Conservation (phyloP, 2,329 filamentous ascomycete species). For the Colletotrichum sp. region DNA sequence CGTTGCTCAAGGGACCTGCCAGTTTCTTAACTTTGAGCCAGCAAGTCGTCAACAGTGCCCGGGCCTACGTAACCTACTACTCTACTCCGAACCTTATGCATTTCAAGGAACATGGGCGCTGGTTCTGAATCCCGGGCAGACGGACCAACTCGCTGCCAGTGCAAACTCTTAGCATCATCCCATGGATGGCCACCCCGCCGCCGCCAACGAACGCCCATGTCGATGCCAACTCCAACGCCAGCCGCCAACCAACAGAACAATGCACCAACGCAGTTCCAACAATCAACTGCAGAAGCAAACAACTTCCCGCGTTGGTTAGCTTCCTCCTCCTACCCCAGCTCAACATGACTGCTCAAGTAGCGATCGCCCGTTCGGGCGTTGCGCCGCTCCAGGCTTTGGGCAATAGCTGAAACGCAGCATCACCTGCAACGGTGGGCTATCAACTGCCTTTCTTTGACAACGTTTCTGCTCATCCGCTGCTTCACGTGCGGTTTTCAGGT, state of each 20-base stretch:
- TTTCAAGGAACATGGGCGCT: not conserved
- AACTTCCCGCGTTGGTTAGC: not conserved
- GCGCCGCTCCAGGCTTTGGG: not conserved
- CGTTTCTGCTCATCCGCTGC: not conserved
- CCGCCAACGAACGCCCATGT: not conserved
- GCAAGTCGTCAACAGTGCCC: not conserved
- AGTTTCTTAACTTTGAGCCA: not conserved
- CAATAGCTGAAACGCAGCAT: conserved; percentile 3
- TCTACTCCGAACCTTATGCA: not conserved
- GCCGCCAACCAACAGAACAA: not conserved
- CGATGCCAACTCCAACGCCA: not conserved
- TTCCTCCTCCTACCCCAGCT: not conserved
- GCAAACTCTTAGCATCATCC: not conserved
- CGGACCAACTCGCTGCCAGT: not conserved
- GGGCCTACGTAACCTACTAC: not conserved
- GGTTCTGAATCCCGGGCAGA: not conserved
- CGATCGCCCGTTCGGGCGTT: conserved; percentile 1
- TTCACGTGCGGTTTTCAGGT: not conserved
- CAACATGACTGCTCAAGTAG: not conserved
- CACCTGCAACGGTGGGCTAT: conserved; percentile 4
- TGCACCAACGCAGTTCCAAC: not conserved
- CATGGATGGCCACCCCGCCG: not conserved
- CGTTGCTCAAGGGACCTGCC: not conserved
- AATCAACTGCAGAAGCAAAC: not conserved
- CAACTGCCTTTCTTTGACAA: conserved; percentile 4